These are phyloP conservation scores for Plasmodium gonderi DNA, from an alignment of 169 alveolate species.

Conservation along the genomic window DNA sequence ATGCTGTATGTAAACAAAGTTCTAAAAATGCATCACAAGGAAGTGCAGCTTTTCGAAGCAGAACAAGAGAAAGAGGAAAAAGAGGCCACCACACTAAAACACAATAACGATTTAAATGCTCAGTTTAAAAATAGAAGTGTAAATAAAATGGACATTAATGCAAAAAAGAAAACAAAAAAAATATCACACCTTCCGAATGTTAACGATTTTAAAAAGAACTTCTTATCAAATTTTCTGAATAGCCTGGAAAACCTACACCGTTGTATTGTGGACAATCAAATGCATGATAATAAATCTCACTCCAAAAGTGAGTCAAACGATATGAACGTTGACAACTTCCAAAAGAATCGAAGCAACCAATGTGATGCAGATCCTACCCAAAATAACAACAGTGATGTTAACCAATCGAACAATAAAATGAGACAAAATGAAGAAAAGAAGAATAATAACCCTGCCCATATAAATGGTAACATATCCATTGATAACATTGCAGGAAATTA, in stretches of 20 bases:
- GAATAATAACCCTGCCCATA: neutral
- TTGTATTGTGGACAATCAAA: neutral
- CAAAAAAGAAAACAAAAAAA: neutral
- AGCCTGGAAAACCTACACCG: conserved; percentile 17
- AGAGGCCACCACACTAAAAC: neutral
- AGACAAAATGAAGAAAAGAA: no score
- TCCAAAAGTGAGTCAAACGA: neutral
- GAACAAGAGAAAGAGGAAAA: neutral
- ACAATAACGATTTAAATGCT: neutral
- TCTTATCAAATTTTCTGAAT: conserved; percentile 7
- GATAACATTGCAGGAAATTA: neutral
- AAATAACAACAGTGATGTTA: no score
- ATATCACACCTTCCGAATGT: neutral
- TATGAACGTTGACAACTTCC: neutral
- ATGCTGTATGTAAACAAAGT: neutral
- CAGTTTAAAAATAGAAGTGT: neutral
- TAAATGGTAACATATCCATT: neutral
- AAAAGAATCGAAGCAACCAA: no score
- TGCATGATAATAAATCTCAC: neutral
- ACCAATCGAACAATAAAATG: no score
- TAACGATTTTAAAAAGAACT: conserved; percentile 31
- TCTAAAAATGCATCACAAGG: neutral
- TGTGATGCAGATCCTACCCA: no score
- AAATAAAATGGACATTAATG: neutral
- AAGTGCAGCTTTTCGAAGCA: neutral